Percentiles rank a stretch among this genome's conserved stretches.
These are phyloP conservation scores for Leccinum ponderosum DNA, from an alignment of 1,284 basidiomycete species.

Conservation along the genomic window DNA sequence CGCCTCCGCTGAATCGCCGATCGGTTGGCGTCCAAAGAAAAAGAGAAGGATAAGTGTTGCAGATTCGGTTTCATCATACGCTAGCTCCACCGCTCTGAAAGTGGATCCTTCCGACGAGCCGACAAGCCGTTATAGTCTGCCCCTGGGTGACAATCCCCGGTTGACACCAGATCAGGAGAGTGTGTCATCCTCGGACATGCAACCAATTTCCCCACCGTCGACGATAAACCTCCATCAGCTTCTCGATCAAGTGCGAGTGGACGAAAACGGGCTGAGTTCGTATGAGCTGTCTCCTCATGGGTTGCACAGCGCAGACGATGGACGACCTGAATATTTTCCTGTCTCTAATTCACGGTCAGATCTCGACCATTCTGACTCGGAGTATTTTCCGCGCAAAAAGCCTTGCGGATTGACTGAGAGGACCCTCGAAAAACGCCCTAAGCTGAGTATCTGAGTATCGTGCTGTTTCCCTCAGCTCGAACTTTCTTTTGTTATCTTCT, in stretches of 20 bases:
- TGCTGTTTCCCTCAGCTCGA: slow-evolving; percentile 3
- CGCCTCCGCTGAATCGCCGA: slow-evolving; percentile 30
- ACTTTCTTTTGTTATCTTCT: slow-evolving; percentile 2
- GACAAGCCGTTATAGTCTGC: slow-evolving; percentile 16
- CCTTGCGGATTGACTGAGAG: slow-evolving; percentile 22
- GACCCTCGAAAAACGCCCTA: slow-evolving; percentile 28
- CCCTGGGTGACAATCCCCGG: slow-evolving; percentile 31
- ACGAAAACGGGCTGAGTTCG: slow-evolving; percentile 26
- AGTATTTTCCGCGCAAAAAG: slow-evolving; percentile 27
- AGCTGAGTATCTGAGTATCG: slow-evolving; percentile 29
- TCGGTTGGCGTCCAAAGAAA: slow-evolving; percentile 33
- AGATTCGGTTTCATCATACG: slow-evolving; percentile 36
- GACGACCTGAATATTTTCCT: slow-evolving; percentile 39
- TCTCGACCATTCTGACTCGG: slow-evolving; percentile 30
- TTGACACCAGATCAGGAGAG: slow-evolving; percentile 36
- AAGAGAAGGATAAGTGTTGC: slow-evolving; percentile 38
- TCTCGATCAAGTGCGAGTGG: slow-evolving; percentile 21
- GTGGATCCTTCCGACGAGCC: slow-evolving; percentile 28
- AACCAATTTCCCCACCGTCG: slow-evolving; percentile 34
- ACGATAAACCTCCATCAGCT: slow-evolving; percentile 34
- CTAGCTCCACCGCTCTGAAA: slow-evolving; percentile 29
- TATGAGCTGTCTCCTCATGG: slow-evolving; percentile 30
- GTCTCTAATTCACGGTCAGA: slow-evolving; percentile 45
- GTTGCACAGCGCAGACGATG: slow-evolving; percentile 25
- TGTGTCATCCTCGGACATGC: slow-evolving; percentile 37